Base-by-base conservation (phyloP, 306 rosid species). In the Pueraria montana region DNA sequence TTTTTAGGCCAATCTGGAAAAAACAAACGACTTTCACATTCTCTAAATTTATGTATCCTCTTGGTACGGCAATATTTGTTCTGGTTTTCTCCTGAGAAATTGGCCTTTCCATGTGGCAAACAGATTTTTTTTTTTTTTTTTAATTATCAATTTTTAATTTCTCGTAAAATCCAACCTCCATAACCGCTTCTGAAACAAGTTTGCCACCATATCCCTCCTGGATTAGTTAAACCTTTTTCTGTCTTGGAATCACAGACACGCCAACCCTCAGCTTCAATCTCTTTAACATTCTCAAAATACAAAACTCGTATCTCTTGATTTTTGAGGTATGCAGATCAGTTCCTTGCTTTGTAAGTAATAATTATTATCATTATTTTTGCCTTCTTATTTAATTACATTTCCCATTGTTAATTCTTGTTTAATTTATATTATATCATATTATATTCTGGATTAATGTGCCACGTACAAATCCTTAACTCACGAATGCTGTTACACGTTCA, bases 131-230 rank as follows among this genome's bases (percentile, higher is more conserved):
- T 34, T 34, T n/a, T n/a, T n/a, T n/a, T n/a, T n/a, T 49, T 66
- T 20, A 61, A 43, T 13, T 6, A 20, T 38, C 27, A 72, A 27
- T 13, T 59, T 42, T n/a, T 8, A 43, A 18, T 10, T 50, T 65
- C 52, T 48, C 0, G 11, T 73, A 81, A 71, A 67, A 82, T 42
- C 80, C 79, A 79, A 82, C 71, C 73, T 72, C 81, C 62, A 50
- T 30, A 87, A 83, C 81, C 40, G 77, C 73, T 66, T 56, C 27
- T 56, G 66, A 72, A 87, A 81, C 88, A 82, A 85, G 81, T 79
- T 72, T 80, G 72, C 82, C 85, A 83, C 75, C 80, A 62, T 77
- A 68, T 38, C 55, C 67, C 23, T 32, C 68, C 72, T 78, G 71
- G 77, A 24, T 64, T 43, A 26, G 59, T 45, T 58, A 23, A 23